Conservation (phyloP, 805 yeast species). For the Sugiyamaella qingdaonensis region DNA sequence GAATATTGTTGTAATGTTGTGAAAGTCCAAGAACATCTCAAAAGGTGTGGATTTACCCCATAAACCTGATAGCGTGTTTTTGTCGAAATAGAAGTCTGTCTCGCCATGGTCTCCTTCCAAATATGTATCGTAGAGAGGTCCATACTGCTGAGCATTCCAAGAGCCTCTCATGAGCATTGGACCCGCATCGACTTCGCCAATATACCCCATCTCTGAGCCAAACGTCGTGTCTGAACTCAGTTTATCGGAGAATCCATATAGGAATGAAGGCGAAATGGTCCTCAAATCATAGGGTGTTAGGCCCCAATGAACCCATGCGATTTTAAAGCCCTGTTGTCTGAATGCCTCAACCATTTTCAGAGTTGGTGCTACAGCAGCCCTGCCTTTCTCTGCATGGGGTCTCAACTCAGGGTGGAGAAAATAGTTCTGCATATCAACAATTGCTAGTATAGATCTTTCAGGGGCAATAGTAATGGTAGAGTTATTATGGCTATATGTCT, state of each 20-base stretch:
- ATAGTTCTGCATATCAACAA: conserved; percentile 6
- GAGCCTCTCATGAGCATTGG: conserved; percentile 5
- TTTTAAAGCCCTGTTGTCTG: not conserved
- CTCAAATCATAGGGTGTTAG: not conserved
- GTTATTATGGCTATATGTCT: not conserved
- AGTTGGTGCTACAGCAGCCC: not conserved
- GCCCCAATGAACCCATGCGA: conserved; percentile 6
- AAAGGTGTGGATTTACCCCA: conserved; percentile 2
- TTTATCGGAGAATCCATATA: conserved; percentile 3
- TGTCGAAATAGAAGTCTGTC: conserved; percentile 2
- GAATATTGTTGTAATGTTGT: conserved; percentile 2
- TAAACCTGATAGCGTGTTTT: conserved; percentile 3
- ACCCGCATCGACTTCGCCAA: conserved; percentile 2
- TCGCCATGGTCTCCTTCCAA: not conserved
- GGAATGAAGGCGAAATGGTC: conserved; percentile 3
- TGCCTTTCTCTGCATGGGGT: conserved; percentile 1
- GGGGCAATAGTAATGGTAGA: conserved; percentile 1
- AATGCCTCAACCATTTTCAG: not conserved
- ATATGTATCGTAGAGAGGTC: conserved; percentile 1
- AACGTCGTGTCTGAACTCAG: not conserved
- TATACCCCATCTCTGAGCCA: conserved; percentile 2
- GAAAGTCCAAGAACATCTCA: not conserved
- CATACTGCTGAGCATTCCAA: conserved; percentile 5
- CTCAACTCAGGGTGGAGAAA: not conserved
- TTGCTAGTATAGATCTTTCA: conserved; percentile 1